Conservation (phyloP, 441 rosid species). For the Biscutella auriculata region DNA sequence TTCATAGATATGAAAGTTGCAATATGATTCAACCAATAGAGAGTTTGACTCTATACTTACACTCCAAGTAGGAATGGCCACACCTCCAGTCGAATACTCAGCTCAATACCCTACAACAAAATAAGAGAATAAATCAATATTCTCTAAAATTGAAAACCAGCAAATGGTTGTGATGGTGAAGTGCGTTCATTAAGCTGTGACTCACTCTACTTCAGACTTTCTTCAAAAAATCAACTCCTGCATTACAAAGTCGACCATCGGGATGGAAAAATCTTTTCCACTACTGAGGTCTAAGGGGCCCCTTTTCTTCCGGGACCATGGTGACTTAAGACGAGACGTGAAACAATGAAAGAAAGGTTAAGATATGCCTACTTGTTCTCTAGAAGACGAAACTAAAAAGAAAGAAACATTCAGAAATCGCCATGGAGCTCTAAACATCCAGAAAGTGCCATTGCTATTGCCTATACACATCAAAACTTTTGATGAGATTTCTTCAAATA, state of each 20-base stretch:
- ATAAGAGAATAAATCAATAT: constrained; percentile 8
- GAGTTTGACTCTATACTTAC: constrained; percentile 37
- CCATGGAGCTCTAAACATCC: not conserved
- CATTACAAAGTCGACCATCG: constrained; percentile 69
- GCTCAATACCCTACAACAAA: constrained; percentile 67
- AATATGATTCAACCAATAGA: not conserved
- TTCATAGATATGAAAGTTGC: not conserved
- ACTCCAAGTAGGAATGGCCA: constrained; percentile 97
- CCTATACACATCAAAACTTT: constrained; percentile 32
- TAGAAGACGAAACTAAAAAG: not conserved
- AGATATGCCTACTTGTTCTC: not conserved
- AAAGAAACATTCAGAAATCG: not conserved
- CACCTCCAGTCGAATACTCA: constrained; percentile 73
- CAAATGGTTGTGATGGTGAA: not conserved
- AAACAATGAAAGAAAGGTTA: constrained; percentile 13
- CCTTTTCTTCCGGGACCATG: constrained; percentile 81
- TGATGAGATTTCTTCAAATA: not conserved
- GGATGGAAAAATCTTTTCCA: constrained; percentile 63
- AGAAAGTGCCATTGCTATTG: constrained; percentile 61
- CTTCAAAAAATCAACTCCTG: constrained; percentile 69
- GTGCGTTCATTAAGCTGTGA: constrained; percentile 11
- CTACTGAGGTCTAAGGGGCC: constrained; percentile 50
- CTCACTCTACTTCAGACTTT: constrained; percentile 88
- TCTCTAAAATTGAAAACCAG: not conserved
- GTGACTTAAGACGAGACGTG: constrained; percentile 72